phyloP scores from a whole-genome alignment of 345 rosid genomes.

The Trapa incisa region DNA sequence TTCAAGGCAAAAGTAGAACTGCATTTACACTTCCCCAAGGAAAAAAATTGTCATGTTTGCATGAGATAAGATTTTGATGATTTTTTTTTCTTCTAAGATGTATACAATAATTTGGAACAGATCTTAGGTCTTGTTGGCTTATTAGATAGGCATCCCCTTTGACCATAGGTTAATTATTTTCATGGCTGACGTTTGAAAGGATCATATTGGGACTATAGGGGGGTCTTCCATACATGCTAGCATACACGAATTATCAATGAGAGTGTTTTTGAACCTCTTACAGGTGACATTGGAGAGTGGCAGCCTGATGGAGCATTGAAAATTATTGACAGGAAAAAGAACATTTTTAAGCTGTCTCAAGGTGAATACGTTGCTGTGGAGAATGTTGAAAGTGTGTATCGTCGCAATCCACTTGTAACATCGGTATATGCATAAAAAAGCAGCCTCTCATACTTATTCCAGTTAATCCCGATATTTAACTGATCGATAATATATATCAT shows the following conservation, averaged over 20 bases:
- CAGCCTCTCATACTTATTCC: neutral
- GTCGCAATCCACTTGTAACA: constrained; percentile 56
- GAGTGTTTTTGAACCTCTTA: neutral
- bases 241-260: neutral
- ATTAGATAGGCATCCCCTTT: too few species aligned
- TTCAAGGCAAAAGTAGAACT: too few species aligned
- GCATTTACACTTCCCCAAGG: too few species aligned
- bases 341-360: constrained; percentile 89
- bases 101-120: too few species aligned
- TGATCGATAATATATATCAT: too few species aligned
- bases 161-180: too few species aligned
- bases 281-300: constrained; percentile 93
- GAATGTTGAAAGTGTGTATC: constrained; percentile 60
- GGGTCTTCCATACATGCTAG: neutral
- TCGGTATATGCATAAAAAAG: constrained; percentile 31
- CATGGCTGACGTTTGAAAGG: neutral
- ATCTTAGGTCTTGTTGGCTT: too few species aligned
- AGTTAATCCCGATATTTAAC: neutral
- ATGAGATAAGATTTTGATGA: too few species aligned
- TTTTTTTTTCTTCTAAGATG: too few species aligned
- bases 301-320: constrained; percentile 82
- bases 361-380: constrained; percentile 96
- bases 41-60: too few species aligned
- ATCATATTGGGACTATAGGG: neutral
- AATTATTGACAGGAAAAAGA: constrained; percentile 86